Base-by-base conservation (phyloP, 2,329 filamentous ascomycete genomes). In the Exophiala dermatitidis region DNA sequence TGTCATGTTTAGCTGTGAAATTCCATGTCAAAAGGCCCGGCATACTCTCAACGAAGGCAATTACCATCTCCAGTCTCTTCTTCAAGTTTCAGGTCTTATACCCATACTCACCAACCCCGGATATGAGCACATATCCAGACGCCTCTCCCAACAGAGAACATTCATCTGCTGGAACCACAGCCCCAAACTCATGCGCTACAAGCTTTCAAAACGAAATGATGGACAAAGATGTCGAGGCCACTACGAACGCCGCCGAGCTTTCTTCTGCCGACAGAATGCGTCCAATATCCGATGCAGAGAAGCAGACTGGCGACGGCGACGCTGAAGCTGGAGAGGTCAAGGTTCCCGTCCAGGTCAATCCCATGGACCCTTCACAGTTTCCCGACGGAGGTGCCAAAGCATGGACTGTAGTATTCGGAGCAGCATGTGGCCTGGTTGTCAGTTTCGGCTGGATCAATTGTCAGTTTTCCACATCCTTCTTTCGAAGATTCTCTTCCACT, bases 331-430 rank as follows among this genome's bases (percentile, higher is more conserved):
- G 31, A 2, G 19, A 5, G 19, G 19, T 31, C 30, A 26, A n/a
- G 8, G n/a, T 12, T 5, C 38, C 50, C n/a, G 46, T 37, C 33
- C 33, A 54, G 5, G 38, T 55, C 36, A 57, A 54, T 48, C 57
- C 57, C 3, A 58, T 61, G 53, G 57, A 62, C 34, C 60, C 60
- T 6, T 59, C 60, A 12, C 52, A 48, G 7, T 63, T 60, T 53
- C 72, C 73, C 0, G 73, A 75, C 54, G 72, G 73, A 10, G 72
- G 72, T 0, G 53, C 65, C 1, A 55, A 61, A 38, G 72, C 73
- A 33, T 75, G 73, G 71, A 65, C 70, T 0, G 71, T 74, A 1
- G 73, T 74, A 0, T 54, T 69, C 2, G 73, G 72, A 4, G 66
- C 71, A 10, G 73, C 68, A 62, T 71, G 67, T 61, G 64, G 66